phyloP scores from a whole-genome alignment of 139 green algal species.

The Deuterostichococcus epilithicus region DNA sequence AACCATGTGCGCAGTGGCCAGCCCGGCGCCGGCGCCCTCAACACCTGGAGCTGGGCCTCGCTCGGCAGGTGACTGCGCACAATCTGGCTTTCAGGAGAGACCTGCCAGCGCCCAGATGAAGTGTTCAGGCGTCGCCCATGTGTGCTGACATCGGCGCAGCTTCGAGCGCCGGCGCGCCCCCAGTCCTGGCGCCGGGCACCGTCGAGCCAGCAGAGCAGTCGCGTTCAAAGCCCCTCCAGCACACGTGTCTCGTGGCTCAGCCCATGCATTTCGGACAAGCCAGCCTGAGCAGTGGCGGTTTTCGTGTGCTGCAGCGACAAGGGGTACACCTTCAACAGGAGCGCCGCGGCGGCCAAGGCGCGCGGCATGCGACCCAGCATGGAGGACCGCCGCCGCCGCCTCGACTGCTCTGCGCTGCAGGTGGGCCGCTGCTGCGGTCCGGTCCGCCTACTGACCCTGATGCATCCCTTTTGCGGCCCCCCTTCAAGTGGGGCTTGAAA shows the following conservation, averaged over 20 bases:
- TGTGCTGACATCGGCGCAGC: no score
- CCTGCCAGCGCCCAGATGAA: neutral
- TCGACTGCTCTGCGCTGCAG: constrained; percentile 30
- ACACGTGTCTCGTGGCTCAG: no score
- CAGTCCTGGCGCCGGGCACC: no score
- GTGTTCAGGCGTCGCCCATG: no score
- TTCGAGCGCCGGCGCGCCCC: no score
- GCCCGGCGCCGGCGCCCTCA: neutral
- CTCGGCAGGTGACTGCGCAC: neutral
- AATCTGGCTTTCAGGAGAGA: neutral
- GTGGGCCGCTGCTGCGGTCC: neutral
- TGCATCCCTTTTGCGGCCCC: no score
- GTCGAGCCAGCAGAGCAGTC: no score
- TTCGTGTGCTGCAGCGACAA: neutral
- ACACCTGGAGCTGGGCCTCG: neutral
- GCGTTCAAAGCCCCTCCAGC: no score
- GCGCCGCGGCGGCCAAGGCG: neutral
- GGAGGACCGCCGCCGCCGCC: constrained; percentile 16
- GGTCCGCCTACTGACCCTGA: no score
- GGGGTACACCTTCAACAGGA: neutral
- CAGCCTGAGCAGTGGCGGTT: no score
- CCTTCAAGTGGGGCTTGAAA: no score
- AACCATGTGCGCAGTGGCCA: neutral
- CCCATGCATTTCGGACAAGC: no score
- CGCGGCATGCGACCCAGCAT: constrained; percentile 19